Percentiles rank a stretch among this genome's conserved stretches.
Evolutionary conservation across 768 basidiomycete genomes (phyloP).

Genomic region (Pluteus cervinus): DNA sequence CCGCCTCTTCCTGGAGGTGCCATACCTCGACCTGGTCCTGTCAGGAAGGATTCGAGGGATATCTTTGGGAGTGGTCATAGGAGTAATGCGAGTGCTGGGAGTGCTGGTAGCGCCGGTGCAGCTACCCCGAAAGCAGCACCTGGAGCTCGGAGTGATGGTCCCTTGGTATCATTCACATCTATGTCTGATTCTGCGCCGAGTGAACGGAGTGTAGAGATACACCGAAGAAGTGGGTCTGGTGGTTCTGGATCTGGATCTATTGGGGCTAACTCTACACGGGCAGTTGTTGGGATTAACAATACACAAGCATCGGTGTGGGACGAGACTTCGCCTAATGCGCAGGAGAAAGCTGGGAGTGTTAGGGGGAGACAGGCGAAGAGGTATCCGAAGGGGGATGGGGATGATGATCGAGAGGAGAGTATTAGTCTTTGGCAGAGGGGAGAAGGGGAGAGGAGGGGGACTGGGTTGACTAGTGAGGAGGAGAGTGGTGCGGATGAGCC

Average conservation of each 20-base stretch:
- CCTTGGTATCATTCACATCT: no score
- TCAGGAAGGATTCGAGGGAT: no score
- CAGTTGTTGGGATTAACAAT: constrained; percentile 33
- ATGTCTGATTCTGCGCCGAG: no score
- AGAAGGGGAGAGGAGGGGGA: constrained; percentile 14
- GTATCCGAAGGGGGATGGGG: constrained; percentile 42
- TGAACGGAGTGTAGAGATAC: neutral
- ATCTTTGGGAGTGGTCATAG: no score
- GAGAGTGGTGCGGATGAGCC: constrained; percentile 20
- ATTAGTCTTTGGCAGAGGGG: constrained; percentile 41
- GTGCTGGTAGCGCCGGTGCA: no score
- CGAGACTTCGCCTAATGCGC: constrained; percentile 19
- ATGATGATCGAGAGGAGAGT: constrained; percentile 60
- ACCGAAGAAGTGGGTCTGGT: neutral
- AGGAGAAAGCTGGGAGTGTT: constrained; percentile 17
- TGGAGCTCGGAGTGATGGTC: no score
- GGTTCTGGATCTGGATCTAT: no score
- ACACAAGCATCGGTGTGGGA: constrained; percentile 34
- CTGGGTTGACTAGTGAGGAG: no score
- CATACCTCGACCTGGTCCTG: no score
- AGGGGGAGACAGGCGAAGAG: constrained; percentile 24
- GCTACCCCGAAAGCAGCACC: no score
- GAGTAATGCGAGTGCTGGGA: no score
- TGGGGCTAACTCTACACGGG: constrained; percentile 46
- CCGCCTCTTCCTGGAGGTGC: no score